These are phyloP conservation scores for Fusarium brevicatenulatum DNA, from an alignment of 2,329 filamentous ascomycete genomes.

Conservation along the genomic window DNA sequence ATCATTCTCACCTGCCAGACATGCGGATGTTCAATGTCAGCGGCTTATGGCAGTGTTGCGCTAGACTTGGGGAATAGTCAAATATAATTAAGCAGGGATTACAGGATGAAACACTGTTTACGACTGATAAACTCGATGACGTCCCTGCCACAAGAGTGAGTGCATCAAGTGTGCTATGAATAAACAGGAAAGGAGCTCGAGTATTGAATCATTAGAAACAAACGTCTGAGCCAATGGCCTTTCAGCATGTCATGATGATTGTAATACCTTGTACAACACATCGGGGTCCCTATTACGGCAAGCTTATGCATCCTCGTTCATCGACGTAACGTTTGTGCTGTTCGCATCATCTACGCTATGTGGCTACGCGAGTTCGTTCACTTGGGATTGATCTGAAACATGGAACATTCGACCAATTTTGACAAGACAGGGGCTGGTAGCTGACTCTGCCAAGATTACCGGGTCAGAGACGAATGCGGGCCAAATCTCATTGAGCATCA, in stretches of 20 bases:
- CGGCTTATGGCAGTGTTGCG: not conserved
- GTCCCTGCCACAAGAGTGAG: not conserved
- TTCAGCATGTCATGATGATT: not conserved
- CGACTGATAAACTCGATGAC: not conserved
- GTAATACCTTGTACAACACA: not conserved
- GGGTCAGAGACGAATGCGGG: conserved; percentile 16
- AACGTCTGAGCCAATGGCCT: not conserved
- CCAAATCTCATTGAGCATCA: not conserved
- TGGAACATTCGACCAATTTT: conserved; percentile 22
- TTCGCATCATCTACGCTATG: not conserved
- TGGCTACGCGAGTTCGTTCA: not conserved
- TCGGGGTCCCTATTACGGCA: not conserved
- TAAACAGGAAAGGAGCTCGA: not conserved
- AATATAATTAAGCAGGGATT: not conserved
- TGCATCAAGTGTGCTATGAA: not conserved
- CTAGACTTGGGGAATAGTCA: not conserved
- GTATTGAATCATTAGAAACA: not conserved
- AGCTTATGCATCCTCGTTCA: not conserved
- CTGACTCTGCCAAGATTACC: conserved; percentile 5
- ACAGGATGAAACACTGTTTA: not conserved
- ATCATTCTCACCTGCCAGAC: not conserved
- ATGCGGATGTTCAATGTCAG: not conserved
- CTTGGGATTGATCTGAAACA: conserved; percentile 30
- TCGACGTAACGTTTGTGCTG: not conserved
- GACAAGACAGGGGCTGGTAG: conserved; percentile 4